These are phyloP conservation scores for Globisporangium cylindrosporum DNA, from an alignment of 352 stramenopile genomes.

Conservation along the genomic window DNA sequence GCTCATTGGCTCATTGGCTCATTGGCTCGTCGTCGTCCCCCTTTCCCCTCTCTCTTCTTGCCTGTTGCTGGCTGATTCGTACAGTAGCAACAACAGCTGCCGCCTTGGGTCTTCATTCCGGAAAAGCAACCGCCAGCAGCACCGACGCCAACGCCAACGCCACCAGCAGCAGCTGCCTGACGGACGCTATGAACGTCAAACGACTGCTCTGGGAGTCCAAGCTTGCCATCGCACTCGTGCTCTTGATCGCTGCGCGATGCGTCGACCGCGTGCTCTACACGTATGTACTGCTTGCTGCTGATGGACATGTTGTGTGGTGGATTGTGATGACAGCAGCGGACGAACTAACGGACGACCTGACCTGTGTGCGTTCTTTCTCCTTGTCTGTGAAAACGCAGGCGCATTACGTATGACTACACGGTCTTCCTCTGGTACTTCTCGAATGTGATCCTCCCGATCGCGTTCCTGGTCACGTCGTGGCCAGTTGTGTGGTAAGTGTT, in stretches of 20 bases:
- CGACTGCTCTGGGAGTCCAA: slow-evolving; percentile 82
- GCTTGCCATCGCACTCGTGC: slow-evolving; percentile 70
- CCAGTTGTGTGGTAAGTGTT: slow-evolving; percentile 60
- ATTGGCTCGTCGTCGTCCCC: neutral
- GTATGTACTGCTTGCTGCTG: slow-evolving; percentile 33
- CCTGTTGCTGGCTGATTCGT: neutral
- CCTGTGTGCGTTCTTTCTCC: neutral
- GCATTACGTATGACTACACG: slow-evolving; percentile 87
- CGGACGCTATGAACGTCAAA: slow-evolving; percentile 56
- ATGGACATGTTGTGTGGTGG: neutral
- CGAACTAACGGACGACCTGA: neutral
- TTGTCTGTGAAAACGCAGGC: slow-evolving; percentile 31
- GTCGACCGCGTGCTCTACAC: slow-evolving; percentile 86
- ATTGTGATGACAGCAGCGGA: neutral
- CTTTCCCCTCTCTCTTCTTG: neutral
- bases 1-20: slow-evolving; percentile 5
- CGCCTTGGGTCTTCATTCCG: slow-evolving; percentile 1
- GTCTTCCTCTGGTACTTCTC: slow-evolving; percentile 87
- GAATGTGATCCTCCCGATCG: slow-evolving; percentile 77
- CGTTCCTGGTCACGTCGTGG: slow-evolving; percentile 72
- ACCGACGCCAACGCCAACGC: neutral
- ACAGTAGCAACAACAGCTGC: neutral
- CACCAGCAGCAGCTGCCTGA: neutral
- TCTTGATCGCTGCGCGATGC: slow-evolving; percentile 76
- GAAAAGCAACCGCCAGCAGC: slow-evolving; percentile 7